Evolutionary conservation across 768 basidiomycete genomes (phyloP), one percentile per base, ranked within the genome.

Genomic region (Boletus rubescentipes): DNA sequence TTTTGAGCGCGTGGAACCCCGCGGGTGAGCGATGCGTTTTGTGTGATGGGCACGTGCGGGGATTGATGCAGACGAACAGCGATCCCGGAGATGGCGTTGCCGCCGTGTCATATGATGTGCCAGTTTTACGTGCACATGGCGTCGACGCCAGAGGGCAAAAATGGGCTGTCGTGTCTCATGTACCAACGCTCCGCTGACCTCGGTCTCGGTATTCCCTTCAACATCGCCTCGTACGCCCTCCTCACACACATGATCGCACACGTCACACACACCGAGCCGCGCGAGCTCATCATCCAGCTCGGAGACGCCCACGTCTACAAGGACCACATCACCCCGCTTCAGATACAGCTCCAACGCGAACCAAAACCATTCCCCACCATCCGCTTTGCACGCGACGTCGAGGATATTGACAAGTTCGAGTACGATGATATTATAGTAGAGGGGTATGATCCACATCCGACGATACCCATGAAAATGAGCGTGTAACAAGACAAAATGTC

Each of bases 111-210:
- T 73, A 89, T 98, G 85, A 87, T 98, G 72, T 98, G 94, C 74
- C 97, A 99, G 68, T 99, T 99, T 79, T 98, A 93, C 76, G 96
- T 99, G 34, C 89, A 93, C 66, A 85, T 96, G 34, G 90, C 96
- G 0, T 72, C 84, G 4, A 58, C 58, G 0, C 59, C 77, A 1
- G 61, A 72, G 14, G 63, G 77, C 16, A 86, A 83, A 59, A 87
- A 87, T 9, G 82, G 81, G 52, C 86, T 98, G 16, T 95, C 93
- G 9, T 98, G 95, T 71, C 79, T 96, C 41, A 94, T 98, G 93
- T 98, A 87, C 75, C 96, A 98, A 67, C 91, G 97, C 43, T 98
- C 96, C 12, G 95, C 95, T 16, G 96, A 99, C 68, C 82, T 98
- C 9, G 96, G 96, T 1, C 90, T 99, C 36, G 96, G 96, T 3